Percentiles rank a stretch among this genome's conserved stretches.
phyloP scores from a whole-genome alignment of 2,329 filamentous ascomycete species.

The Fusarium graminum region DNA sequence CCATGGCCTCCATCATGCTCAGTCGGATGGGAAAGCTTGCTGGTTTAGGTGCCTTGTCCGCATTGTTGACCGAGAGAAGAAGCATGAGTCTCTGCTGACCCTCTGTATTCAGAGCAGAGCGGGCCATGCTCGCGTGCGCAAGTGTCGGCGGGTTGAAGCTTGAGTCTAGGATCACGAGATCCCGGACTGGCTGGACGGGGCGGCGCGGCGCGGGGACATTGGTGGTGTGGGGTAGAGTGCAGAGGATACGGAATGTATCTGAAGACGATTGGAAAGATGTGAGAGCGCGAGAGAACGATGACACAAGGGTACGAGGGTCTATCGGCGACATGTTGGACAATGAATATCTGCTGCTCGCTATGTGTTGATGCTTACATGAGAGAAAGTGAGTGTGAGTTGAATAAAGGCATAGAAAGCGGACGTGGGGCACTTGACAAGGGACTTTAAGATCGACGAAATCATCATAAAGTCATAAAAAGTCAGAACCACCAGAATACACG shows the following conservation, averaged over 20 bases:
- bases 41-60: slow-evolving; percentile 75
- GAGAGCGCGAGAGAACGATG: slow-evolving; percentile 61
- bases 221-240: slow-evolving; percentile 53
- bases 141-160: slow-evolving; percentile 77
- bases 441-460: background rate
- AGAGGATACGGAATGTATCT: slow-evolving; percentile 61
- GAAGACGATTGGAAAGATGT: slow-evolving; percentile 59
- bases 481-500: background rate
- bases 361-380: slow-evolving; percentile 6
- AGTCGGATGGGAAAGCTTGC: slow-evolving; percentile 76
- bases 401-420: slow-evolving; percentile 1
- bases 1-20: slow-evolving; percentile 78
- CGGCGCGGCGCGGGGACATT: slow-evolving; percentile 37
- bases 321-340: slow-evolving; percentile 36
- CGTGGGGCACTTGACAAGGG: slow-evolving; percentile 33
- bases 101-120: slow-evolving; percentile 57
- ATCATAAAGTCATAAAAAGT: background rate
- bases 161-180: slow-evolving; percentile 72
- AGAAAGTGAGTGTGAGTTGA: slow-evolving; percentile 6
- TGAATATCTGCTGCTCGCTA: slow-evolving; percentile 22
- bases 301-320: slow-evolving; percentile 50
- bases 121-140: slow-evolving; percentile 70
- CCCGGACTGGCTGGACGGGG: slow-evolving; percentile 36
- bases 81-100: slow-evolving; percentile 61
- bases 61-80: slow-evolving; percentile 73